These are phyloP conservation scores for Funneliformis mosseae DNA, from an alignment of 192 early-diverging fungal genomes.

Conservation along the genomic window DNA sequence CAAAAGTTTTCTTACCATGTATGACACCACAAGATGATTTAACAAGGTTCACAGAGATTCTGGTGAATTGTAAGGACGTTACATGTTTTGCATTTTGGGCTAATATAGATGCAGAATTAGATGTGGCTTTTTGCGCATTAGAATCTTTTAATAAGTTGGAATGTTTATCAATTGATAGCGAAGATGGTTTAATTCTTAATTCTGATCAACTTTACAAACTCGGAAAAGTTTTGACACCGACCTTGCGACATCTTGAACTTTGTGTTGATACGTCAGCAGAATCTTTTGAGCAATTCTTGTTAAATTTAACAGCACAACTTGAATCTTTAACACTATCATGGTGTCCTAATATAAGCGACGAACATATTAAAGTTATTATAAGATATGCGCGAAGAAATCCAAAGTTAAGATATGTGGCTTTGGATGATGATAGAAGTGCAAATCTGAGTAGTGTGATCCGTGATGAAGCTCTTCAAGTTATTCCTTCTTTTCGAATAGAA, in stretches of 20 bases:
- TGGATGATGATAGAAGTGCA: neutral
- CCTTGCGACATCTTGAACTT: neutral
- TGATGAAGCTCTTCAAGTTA: neutral
- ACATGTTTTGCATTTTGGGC: neutral
- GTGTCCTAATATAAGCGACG: neutral
- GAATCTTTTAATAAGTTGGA: neutral
- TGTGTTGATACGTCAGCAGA: neutral
- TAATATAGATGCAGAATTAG: neutral
- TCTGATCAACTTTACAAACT: neutral
- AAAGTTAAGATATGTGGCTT: neutral
- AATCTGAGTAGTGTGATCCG: neutral
- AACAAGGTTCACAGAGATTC: neutral
- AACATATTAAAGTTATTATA: neutral
- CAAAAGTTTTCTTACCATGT: neutral
- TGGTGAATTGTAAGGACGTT: neutral
- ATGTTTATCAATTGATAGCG: neutral
- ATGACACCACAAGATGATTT: neutral
- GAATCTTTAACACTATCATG: neutral
- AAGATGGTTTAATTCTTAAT: neutral
- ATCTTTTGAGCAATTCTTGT: neutral
- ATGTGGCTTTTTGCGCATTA: neutral
- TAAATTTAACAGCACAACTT: neutral
- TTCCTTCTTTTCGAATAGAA: neutral
- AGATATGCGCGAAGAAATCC: neutral
- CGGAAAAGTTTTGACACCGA: neutral